Conservation (phyloP, 805 yeast genomes). For the Saccharomycopsis guyanensis region DNA sequence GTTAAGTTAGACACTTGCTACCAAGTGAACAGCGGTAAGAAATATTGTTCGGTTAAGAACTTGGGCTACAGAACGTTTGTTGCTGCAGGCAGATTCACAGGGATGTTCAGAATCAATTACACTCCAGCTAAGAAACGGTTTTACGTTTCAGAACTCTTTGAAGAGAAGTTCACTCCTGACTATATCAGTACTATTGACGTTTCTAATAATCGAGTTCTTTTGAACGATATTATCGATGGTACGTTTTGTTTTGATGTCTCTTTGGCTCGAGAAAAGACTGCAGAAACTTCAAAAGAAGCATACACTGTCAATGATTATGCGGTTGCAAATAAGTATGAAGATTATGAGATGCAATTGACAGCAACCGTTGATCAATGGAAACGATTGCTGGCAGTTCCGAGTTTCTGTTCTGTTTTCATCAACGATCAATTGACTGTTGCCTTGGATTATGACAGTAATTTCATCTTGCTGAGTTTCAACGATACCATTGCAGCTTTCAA, state of each 20-base stretch:
- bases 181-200: slow-evolving; percentile 4
- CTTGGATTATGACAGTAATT: not conserved
- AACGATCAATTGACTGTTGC: not conserved
- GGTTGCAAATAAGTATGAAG: slow-evolving; percentile 19
- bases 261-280: slow-evolving; percentile 1
- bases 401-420: not conserved
- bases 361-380: not conserved
- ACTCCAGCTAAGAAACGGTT: slow-evolving; percentile 13
- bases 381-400: not conserved
- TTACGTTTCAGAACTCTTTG: slow-evolving; percentile 7
- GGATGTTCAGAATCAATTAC: slow-evolving; percentile 15
- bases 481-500: slow-evolving; percentile 16
- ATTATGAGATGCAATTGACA: slow-evolving; percentile 28
- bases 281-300: not conserved
- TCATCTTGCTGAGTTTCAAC: not conserved
- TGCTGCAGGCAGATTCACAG: slow-evolving; percentile 13
- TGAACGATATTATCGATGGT: slow-evolving; percentile 16
- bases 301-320: slow-evolving; percentile 20
- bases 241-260: slow-evolving; percentile 8
- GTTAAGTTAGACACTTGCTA: not conserved
- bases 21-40: not conserved
- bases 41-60: slow-evolving; percentile 8
- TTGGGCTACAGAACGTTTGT: slow-evolving; percentile 17
- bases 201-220: slow-evolving; percentile 1
- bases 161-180: slow-evolving; percentile 3